Conservation (phyloP, 78 protist genomes). For the slime mould (Dictyostelium discoideum) region DNA sequence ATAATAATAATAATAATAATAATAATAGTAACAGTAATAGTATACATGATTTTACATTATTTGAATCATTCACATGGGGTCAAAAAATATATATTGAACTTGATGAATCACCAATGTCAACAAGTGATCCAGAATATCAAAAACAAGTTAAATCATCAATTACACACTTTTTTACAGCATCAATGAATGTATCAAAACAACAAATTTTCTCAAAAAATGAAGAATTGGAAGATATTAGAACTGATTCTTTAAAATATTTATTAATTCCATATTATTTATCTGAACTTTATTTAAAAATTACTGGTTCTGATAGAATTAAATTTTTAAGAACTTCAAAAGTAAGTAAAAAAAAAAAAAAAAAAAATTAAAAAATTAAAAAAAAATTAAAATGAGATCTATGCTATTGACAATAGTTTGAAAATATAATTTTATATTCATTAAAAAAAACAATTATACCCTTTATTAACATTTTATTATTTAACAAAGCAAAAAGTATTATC, state of each 20-base stretch:
- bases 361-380: too few relatives aligned
- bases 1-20: too few relatives aligned
- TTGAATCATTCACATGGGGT: constrained; percentile 42
- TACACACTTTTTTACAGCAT: constrained; percentile 21
- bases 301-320: constrained; percentile 49
- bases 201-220: constrained; percentile 65
- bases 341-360: too few relatives aligned
- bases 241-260: constrained; percentile 71
- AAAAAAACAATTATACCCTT: too few relatives aligned
- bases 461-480: not conserved
- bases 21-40: not conserved
- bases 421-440: too few relatives aligned
- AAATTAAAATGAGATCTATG: too few relatives aligned
- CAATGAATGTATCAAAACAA: constrained; percentile 16
- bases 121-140: constrained; percentile 51
- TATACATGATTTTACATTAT: constrained; percentile 24
- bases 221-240: constrained; percentile 77
- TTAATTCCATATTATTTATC: constrained; percentile 69
- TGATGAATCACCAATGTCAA: constrained; percentile 18
- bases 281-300: constrained; percentile 40
- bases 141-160: constrained; percentile 25
- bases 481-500: constrained; percentile 16
- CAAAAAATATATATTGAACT: constrained; percentile 53
- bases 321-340: constrained; percentile 62
- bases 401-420: too few relatives aligned